Evolutionary conservation across 495 filamentous ascomycete genomes (phyloP).

Genomic region (Trichocladium antarcticum): DNA sequence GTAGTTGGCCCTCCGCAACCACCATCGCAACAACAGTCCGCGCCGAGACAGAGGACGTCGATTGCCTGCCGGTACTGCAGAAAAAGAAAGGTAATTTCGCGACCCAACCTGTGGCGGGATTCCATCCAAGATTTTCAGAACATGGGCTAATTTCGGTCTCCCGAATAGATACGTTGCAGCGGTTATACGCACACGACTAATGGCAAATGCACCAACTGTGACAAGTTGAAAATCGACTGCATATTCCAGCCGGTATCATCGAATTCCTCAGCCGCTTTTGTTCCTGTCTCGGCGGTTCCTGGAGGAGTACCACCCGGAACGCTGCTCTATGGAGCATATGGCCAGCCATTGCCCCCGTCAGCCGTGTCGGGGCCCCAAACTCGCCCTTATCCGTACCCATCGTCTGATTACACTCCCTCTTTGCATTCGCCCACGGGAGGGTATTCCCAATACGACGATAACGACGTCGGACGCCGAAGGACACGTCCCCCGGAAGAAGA

Average conservation of each 20-base stretch:
- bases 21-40: constrained; percentile 27
- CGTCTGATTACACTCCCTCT: constrained; percentile 19
- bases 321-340: constrained; percentile 40
- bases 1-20: constrained; percentile 14
- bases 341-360: constrained; percentile 32
- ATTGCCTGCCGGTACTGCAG: constrained; percentile 43
- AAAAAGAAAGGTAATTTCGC: constrained; percentile 36
- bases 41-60: constrained; percentile 40
- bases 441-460: constrained; percentile 31
- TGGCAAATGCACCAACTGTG: constrained; percentile 42
- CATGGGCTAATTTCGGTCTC: constrained; percentile 6
- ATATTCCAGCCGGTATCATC: constrained; percentile 42
- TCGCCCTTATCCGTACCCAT: constrained; percentile 10
- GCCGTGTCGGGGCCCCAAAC: constrained; percentile 7
- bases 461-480: constrained; percentile 28
- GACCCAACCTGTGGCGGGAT: neutral
- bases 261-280: constrained; percentile 37
- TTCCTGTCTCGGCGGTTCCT: constrained; percentile 38
- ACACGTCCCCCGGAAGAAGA: constrained; percentile 31
- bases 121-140: no score
- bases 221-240: constrained; percentile 42
- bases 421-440: constrained; percentile 25
- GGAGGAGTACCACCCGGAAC: constrained; percentile 41
- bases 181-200: constrained; percentile 40
- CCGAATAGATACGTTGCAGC: constrained; percentile 41